Conservation (phyloP, 441 rosid species). For the Euphorbia celastroides region DNA sequence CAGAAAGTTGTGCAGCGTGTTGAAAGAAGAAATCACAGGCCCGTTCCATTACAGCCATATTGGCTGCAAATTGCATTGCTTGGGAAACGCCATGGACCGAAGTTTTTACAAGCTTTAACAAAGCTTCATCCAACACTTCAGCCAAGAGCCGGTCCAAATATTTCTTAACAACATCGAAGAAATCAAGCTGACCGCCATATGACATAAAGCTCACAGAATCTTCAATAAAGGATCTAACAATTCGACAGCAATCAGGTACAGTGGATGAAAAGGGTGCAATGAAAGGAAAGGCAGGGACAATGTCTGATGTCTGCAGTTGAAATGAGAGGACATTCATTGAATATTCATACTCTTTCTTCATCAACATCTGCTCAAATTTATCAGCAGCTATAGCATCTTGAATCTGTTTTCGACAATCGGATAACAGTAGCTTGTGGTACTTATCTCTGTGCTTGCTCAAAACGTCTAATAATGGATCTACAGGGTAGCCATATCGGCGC, state of each 20-base stretch:
- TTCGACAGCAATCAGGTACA: conserved; percentile 90
- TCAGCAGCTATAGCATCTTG: conserved; percentile 83
- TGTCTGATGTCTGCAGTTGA: conserved; percentile 85
- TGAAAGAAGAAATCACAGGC: conserved; percentile 96
- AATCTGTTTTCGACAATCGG: conserved; percentile 91
- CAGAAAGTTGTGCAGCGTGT: conserved; percentile 94
- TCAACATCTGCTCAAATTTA: conserved; percentile 94
- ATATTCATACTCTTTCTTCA: conserved; percentile 95
- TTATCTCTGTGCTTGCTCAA: conserved; percentile 92
- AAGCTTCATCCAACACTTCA: conserved; percentile 78
- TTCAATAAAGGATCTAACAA: conserved; percentile 90
- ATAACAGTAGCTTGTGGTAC: conserved; percentile 80
- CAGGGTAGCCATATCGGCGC: conserved; percentile 80
- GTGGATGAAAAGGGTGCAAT: conserved; percentile 93
- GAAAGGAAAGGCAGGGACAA: conserved; percentile 78
- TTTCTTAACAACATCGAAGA: conserved; percentile 84
- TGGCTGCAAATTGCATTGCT: conserved; percentile 97
- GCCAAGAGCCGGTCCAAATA: conserved; percentile 82
- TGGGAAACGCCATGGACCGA: conserved; percentile 87
- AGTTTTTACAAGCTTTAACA: conserved; percentile 66
- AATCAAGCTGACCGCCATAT: conserved; percentile 88
- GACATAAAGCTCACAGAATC: conserved; percentile 98
- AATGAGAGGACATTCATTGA: conserved; percentile 97
- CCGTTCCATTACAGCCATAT: conserved; percentile 92
- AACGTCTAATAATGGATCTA: conserved; percentile 81